Evolutionary conservation across 768 basidiomycete species (phyloP).

Genomic region (Trametes sanguinea): DNA sequence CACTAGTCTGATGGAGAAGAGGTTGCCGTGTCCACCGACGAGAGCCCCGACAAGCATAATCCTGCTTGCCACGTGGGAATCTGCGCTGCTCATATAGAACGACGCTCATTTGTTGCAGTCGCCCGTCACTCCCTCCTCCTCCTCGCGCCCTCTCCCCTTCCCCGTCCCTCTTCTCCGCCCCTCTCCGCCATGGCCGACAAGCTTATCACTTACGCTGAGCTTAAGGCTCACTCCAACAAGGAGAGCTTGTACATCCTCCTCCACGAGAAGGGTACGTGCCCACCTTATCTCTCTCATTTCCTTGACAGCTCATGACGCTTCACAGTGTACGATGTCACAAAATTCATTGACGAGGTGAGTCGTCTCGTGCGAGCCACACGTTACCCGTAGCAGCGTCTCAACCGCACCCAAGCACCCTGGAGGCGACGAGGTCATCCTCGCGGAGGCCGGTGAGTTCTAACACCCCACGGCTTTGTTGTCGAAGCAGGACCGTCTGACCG

Average conservation of each 20-base stretch:
- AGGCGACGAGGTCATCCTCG: slow-evolving; percentile 95
- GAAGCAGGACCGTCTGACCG: neutral
- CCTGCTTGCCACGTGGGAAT: slow-evolving; percentile 24
- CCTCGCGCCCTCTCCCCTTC: slow-evolving; percentile 21
- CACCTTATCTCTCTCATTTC: neutral
- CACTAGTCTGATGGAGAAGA: slow-evolving; percentile 2
- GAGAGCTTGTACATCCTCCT: slow-evolving; percentile 81
- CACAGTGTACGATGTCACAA: slow-evolving; percentile 89
- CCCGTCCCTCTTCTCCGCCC: slow-evolving; percentile 22
- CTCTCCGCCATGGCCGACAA: slow-evolving; percentile 41
- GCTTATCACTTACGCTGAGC: slow-evolving; percentile 68
- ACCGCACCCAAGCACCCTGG: slow-evolving; percentile 74
- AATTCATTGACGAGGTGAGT: slow-evolving; percentile 91
- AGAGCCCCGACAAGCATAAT: slow-evolving; percentile 15
- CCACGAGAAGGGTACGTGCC: slow-evolving; percentile 72
- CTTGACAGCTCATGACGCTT: slow-evolving; percentile 22
- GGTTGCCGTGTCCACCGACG: slow-evolving; percentile 4
- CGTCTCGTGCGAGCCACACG: neutral
- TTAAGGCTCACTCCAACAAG: slow-evolving; percentile 74
- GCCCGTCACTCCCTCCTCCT: slow-evolving; percentile 15
- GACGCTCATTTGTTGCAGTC: slow-evolving; percentile 17
- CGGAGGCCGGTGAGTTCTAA: slow-evolving; percentile 76
- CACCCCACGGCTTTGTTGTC: neutral
- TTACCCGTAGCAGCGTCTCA: neutral
- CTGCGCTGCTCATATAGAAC: slow-evolving; percentile 21